phyloP scores from a whole-genome alignment of 1,284 basidiomycete genomes.

The Tilletia horrida region DNA sequence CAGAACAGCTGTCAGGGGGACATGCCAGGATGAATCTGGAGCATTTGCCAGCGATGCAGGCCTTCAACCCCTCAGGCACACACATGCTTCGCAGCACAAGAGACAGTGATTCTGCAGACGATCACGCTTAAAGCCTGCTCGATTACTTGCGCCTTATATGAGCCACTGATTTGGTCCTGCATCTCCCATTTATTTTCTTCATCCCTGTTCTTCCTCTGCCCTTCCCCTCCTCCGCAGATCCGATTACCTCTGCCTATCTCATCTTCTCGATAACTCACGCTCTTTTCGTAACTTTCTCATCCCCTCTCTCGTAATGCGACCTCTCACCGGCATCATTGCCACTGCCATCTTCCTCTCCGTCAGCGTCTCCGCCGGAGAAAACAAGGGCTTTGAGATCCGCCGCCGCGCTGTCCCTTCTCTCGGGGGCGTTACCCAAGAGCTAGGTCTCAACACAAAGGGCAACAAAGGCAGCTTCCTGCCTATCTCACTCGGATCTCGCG shows the following conservation, averaged over 20 bases:
- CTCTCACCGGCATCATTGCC: background rate
- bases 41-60: no score
- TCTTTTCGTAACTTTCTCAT: background rate
- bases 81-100: no score
- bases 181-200: background rate
- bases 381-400: conserved; percentile 1
- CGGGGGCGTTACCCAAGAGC: background rate
- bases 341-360: background rate
- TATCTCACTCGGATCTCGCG: background rate
- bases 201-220: background rate
- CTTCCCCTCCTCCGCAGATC: background rate
- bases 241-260: background rate
- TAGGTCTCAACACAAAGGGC: background rate
- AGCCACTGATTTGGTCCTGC: background rate
- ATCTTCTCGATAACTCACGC: background rate
- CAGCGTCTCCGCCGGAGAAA: background rate
- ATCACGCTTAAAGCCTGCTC: no score
- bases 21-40: no score
- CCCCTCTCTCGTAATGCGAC: background rate
- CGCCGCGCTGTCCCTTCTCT: background rate
- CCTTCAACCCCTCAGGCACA: no score
- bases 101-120: no score
- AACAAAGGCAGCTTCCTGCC: background rate
- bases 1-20: no score
- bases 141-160: no score